These are phyloP conservation scores for Mycothermus thermophilus DNA, from an alignment of 495 filamentous ascomycete species.

Conservation along the genomic window DNA sequence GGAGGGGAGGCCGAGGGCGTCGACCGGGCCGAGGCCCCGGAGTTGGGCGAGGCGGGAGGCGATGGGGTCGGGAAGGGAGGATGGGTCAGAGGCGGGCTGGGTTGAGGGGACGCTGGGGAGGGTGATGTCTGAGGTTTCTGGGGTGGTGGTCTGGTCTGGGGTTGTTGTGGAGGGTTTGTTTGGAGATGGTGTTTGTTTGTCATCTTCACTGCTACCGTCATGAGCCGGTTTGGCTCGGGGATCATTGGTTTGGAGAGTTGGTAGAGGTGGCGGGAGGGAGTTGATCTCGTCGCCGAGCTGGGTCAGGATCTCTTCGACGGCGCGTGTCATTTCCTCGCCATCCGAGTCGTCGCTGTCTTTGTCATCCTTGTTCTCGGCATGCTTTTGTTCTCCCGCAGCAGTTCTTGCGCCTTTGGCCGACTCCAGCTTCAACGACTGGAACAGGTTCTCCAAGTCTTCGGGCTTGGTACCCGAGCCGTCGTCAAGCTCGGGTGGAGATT, in stretches of 20 bases:
- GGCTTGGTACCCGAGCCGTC: neutral
- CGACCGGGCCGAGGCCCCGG: conserved; percentile 16
- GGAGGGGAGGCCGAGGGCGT: conserved; percentile 35
- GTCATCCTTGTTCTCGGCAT: neutral
- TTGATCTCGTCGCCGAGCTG: conserved; percentile 25
- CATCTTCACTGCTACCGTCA: too few species aligned
- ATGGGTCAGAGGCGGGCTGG: too few species aligned
- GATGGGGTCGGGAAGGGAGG: conserved; percentile 20
- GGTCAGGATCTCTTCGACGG: conserved; percentile 24
- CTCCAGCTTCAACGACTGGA: conserved; percentile 5
- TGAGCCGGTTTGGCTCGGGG: neutral
- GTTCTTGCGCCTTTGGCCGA: neutral
- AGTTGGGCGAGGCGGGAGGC: conserved; percentile 29
- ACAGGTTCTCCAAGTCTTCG: conserved; percentile 16
- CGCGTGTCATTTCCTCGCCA: conserved; percentile 23
- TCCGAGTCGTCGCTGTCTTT: conserved; percentile 25
- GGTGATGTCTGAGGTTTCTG: conserved; percentile 8
- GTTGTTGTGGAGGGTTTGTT: neutral
- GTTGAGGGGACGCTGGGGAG: conserved; percentile 29
- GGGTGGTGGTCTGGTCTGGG: neutral
- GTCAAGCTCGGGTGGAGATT: neutral
- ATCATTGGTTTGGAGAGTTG: neutral
- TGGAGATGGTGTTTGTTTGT: too few species aligned
- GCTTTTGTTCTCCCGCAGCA: neutral
- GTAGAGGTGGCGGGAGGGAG: neutral